Evolutionary conservation across 2,329 filamentous ascomycete species (phyloP), one percentile per base, ranked within the genome.

Genomic region (Pseudocercospora vitis): DNA sequence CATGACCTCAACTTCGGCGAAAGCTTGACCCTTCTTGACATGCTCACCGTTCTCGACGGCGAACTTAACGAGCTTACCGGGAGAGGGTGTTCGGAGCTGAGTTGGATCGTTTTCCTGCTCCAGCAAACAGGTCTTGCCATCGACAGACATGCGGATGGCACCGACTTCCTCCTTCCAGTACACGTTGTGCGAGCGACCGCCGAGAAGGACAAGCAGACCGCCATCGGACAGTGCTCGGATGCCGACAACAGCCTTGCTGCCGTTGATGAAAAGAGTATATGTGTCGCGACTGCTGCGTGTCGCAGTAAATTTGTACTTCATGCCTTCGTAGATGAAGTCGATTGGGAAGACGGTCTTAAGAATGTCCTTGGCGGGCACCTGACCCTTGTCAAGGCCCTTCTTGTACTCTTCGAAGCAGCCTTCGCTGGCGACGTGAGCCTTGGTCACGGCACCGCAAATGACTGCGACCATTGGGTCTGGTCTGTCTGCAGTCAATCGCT

Each of bases 101-200:
- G 94, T 99, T 5, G 94, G 94, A 72, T 99, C 94, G 72, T 97
- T 99, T 80, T 99, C 94, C 74, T 97, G 91, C 81, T 99, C 94
- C 29, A 99, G 83, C 68, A 99, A 76, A 73, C 92, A 97, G 24
- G 94, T 99, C 84, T 97, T 99, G 79, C 91, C 89, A 71, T 99
- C 94, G 19, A 99, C 91, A 24, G 91, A 96, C 64, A 99, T 77
- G 71, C 94, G 91, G 48, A 94, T 96, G 31, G 92, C 94, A 53
- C 91, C 91, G 42, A 95, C 90, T 73, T 99, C 94, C 70, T 99
- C 94, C 77, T 97, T 97, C 94, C 94, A 99, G 84, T 99, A 99
- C 58, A 97, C 86, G 69, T 94, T 99, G 84, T 99, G 94, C 65
- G 89, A 95, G 73, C 90, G 89, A 57, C 94, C 94, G 67, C 87